Percentiles rank a stretch among this genome's conserved stretches.
These are phyloP conservation scores for Neurospora sp. DNA, from an alignment of 495 filamentous ascomycete species.

Conservation along the genomic window DNA sequence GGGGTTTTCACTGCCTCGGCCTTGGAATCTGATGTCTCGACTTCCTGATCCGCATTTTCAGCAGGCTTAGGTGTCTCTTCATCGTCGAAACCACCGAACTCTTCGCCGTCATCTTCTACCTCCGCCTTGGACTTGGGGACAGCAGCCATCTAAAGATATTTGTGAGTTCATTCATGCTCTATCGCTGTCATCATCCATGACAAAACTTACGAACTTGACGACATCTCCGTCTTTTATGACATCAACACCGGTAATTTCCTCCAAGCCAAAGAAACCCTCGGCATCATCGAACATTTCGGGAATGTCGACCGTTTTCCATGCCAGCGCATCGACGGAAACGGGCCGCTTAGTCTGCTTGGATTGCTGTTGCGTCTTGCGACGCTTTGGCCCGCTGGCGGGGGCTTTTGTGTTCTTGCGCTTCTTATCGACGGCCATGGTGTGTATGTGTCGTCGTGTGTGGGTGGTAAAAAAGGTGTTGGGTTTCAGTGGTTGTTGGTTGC, in stretches of 20 bases:
- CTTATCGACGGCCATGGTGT: constrained; percentile 27
- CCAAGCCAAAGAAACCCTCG: constrained; percentile 89
- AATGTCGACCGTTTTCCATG: constrained; percentile 73
- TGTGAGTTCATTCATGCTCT: constrained; percentile 2
- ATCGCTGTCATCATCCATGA: constrained; percentile 10
- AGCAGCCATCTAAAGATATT: constrained; percentile 11
- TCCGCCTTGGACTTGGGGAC: constrained; percentile 4
- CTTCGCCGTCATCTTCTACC: constrained; percentile 23
- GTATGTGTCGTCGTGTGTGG: neutral
- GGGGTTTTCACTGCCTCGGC: constrained; percentile 5
- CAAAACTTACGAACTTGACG: constrained; percentile 42
- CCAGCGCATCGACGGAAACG: constrained; percentile 52
- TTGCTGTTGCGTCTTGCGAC: constrained; percentile 29
- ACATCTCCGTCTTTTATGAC: constrained; percentile 49
- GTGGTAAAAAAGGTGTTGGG: neutral
- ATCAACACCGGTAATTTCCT: constrained; percentile 87
- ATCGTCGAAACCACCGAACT: constrained; percentile 49
- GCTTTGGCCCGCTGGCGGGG: constrained; percentile 29
- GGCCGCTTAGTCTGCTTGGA: constrained; percentile 21
- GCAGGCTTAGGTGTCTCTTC: neutral
- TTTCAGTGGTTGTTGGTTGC: neutral
- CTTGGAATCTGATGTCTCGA: neutral
- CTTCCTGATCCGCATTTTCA: neutral
- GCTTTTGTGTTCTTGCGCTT: constrained; percentile 35
- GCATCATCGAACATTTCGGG: constrained; percentile 84